These are phyloP conservation scores for Clarkia xantiana DNA, from an alignment of 345 rosid genomes.

Conservation along the genomic window DNA sequence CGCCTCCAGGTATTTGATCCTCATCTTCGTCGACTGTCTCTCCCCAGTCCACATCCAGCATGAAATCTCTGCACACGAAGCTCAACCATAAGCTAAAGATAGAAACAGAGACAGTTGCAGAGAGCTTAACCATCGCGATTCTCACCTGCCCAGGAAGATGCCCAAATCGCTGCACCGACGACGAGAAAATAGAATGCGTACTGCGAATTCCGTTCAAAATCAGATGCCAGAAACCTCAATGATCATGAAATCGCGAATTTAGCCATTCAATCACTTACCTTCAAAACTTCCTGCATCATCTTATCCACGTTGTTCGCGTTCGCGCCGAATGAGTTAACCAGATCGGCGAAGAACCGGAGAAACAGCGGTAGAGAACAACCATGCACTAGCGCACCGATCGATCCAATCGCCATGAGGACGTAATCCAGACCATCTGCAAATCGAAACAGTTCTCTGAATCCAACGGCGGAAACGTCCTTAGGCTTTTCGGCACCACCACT, in stretches of 20 bases:
- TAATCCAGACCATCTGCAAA: constrained; percentile 93
- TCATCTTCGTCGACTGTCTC: constrained; percentile 94
- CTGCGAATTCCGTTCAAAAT: constrained; percentile 25
- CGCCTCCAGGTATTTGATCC: constrained; percentile 88
- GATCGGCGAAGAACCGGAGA: constrained; percentile 96
- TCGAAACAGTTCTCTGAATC: constrained; percentile 78
- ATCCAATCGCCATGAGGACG: constrained; percentile 89
- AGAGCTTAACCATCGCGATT: too few relatives aligned
- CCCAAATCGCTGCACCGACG: constrained; percentile 99
- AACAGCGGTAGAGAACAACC: constrained; percentile 91
- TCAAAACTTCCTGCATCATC: constrained; percentile 95
- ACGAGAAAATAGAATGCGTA: constrained; percentile 92
- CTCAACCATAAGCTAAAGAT: neutral
- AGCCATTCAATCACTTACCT: constrained; percentile 25
- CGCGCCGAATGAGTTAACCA: constrained; percentile 95
- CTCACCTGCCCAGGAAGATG: constrained; percentile 89
- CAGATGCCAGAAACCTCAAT: neutral
- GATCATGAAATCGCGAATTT: neutral
- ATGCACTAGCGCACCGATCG: constrained; percentile 85
- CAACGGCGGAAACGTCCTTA: constrained; percentile 38
- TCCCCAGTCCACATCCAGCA: constrained; percentile 99
- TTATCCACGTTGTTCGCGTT: constrained; percentile 77
- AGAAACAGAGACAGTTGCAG: neutral
- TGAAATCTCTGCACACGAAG: constrained; percentile 55
- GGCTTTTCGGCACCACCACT: constrained; percentile 29